phyloP scores from a whole-genome alignment of 441 rosid species.

The Lepidium campestre region DNA sequence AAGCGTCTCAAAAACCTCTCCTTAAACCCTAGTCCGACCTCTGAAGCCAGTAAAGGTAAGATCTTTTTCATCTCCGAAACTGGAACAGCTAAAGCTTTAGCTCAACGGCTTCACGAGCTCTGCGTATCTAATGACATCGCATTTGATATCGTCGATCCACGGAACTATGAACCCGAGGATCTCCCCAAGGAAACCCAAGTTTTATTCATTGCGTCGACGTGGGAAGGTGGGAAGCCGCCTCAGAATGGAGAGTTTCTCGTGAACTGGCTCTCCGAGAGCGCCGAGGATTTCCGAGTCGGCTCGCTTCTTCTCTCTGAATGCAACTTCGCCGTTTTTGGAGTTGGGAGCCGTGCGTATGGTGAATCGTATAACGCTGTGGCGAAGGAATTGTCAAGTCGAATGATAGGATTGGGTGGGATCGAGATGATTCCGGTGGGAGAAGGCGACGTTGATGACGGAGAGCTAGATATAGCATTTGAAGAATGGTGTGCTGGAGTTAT shows the following conservation, averaged over 20 bases:
- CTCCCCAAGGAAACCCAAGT: constrained; percentile 55
- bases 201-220: constrained; percentile 68
- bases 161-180: constrained; percentile 84
- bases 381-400: constrained; percentile 48
- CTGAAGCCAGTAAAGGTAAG: constrained; percentile 36
- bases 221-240: constrained; percentile 84
- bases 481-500: constrained; percentile 58
- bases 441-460: constrained; percentile 68
- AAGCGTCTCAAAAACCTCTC: constrained; percentile 34
- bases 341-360: constrained; percentile 71
- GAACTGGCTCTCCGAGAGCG: constrained; percentile 75
- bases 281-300: constrained; percentile 83
- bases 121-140: constrained; percentile 34
- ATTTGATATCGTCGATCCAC: constrained; percentile 68
- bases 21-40: constrained; percentile 28
- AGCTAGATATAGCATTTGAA: constrained; percentile 50
- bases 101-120: constrained; percentile 48
- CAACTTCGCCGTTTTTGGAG: constrained; percentile 69
- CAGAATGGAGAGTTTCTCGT: constrained; percentile 50
- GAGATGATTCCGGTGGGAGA: constrained; percentile 59
- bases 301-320: constrained; percentile 59
- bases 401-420: constrained; percentile 65
- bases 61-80: constrained; percentile 77
- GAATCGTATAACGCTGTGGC: constrained; percentile 68
- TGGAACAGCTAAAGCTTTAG: constrained; percentile 67